Evolutionary conservation across 2,329 filamentous ascomycete genomes (phyloP).

Genomic region (Erysiphe pulchra): DNA sequence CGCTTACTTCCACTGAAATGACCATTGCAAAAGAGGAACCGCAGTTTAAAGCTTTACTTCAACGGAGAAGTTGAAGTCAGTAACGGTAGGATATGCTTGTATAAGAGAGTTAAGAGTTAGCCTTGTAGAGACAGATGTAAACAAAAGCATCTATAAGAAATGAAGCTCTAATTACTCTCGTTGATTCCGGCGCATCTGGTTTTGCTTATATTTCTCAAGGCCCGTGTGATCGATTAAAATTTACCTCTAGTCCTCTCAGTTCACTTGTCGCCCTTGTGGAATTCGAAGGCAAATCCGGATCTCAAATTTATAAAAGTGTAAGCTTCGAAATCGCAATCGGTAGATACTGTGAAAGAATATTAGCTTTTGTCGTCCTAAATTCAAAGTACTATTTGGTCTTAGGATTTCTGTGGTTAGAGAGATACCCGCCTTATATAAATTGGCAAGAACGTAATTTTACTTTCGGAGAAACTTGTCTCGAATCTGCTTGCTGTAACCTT

Average conservation of each 20-base stretch:
- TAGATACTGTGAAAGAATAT: neutral
- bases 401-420: neutral
- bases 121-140: neutral
- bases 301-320: neutral
- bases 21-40: too few species aligned
- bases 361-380: neutral
- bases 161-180: neutral
- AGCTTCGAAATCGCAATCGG: neutral
- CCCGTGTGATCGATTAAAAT: neutral
- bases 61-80: neutral
- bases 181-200: slow-evolving; percentile 1
- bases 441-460: neutral
- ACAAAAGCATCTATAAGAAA: neutral
- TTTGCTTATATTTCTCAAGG: neutral
- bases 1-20: too few species aligned
- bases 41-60: too few species aligned
- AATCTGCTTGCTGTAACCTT: neutral
- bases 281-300: neutral
- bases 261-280: neutral
- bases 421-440: neutral
- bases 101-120: neutral
- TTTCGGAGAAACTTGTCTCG: neutral
- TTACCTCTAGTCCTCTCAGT: neutral
- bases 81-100: neutral
- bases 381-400: neutral